Evolutionary conservation across 345 rosid genomes (phyloP).

Genomic region (Lumnitzera littorea): DNA sequence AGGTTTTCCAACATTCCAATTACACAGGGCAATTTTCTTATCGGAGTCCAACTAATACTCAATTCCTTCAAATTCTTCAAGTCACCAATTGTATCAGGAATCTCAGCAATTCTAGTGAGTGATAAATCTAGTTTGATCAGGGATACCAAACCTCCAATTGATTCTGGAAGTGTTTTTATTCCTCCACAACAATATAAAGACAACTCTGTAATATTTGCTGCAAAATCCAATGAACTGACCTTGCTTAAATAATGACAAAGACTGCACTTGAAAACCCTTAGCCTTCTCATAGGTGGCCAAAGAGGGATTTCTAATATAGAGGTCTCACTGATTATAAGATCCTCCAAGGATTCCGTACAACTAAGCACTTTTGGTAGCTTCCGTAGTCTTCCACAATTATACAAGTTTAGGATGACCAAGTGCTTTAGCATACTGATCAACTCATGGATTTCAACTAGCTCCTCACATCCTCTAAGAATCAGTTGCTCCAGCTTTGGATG

Average conservation of each 20-base stretch:
- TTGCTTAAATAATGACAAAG: too few species aligned
- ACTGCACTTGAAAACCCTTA: not conserved
- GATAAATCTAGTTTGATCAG: not conserved
- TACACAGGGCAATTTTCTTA: not conserved
- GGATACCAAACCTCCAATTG: not conserved
- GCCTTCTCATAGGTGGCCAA: not conserved
- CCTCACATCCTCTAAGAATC: not conserved
- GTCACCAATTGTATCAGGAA: not conserved
- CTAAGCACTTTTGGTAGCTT: not conserved
- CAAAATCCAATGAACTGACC: not conserved
- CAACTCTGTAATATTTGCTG: not conserved
- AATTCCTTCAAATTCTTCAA: not conserved
- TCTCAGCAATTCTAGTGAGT: not conserved
- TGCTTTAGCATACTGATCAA: not conserved
- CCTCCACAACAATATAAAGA: not conserved
- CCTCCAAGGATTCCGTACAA: not conserved
- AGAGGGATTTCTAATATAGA: not conserved
- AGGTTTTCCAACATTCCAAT: not conserved
- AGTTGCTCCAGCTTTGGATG: conserved; percentile 8
- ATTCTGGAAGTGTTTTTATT: not conserved
- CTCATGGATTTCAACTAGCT: not conserved
- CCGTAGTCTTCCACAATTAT: not conserved
- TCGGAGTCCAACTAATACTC: not conserved
- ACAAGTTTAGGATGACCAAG: not conserved
- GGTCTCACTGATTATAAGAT: not conserved